A percentile compares a stretch with the other conserved stretches of the same genome.
These are phyloP conservation scores for Alternaria panax DNA, from an alignment of 2,329 filamentous ascomycete species.

Conservation along the genomic window DNA sequence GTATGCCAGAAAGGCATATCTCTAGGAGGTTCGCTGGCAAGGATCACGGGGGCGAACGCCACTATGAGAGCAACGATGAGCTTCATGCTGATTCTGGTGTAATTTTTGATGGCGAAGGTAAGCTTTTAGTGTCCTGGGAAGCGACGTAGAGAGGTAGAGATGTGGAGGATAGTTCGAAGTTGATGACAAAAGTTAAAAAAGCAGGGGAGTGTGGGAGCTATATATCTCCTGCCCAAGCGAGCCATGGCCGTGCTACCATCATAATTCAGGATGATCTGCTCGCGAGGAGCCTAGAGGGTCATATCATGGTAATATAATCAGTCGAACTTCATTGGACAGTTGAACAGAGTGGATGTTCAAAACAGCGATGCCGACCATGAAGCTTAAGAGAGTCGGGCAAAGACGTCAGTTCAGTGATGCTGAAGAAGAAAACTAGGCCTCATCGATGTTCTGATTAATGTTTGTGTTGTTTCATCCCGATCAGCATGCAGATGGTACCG, in stretches of 20 bases:
- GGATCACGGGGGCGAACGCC: neutral
- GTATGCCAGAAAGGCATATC: neutral
- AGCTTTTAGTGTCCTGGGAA: too few relatives aligned
- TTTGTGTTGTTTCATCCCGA: too few relatives aligned
- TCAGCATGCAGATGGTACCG: fast-evolving
- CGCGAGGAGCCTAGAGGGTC: too few relatives aligned
- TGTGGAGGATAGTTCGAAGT: neutral
- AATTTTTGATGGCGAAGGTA: neutral
- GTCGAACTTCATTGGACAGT: too few relatives aligned
- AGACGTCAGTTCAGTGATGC: too few relatives aligned
- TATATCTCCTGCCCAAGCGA: neutral
- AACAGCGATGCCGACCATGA: too few relatives aligned
- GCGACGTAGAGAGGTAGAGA: neutral
- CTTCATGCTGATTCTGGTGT: neutral
- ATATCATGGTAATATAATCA: too few relatives aligned
- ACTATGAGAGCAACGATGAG: neutral
- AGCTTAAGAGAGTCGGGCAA: too few relatives aligned
- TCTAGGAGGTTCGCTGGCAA: neutral
- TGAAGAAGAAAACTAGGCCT: too few relatives aligned
- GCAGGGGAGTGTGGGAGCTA: neutral
- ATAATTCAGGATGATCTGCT: too few relatives aligned
- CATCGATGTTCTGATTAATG: too few relatives aligned
- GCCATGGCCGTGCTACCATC: neutral
- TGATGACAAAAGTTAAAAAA: neutral
- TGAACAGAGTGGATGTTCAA: too few relatives aligned